Percentiles rank a stretch among this genome's conserved stretches.
Evolutionary conservation across 1,284 basidiomycete species (phyloP).

Genomic region (Leccinum laetum): DNA sequence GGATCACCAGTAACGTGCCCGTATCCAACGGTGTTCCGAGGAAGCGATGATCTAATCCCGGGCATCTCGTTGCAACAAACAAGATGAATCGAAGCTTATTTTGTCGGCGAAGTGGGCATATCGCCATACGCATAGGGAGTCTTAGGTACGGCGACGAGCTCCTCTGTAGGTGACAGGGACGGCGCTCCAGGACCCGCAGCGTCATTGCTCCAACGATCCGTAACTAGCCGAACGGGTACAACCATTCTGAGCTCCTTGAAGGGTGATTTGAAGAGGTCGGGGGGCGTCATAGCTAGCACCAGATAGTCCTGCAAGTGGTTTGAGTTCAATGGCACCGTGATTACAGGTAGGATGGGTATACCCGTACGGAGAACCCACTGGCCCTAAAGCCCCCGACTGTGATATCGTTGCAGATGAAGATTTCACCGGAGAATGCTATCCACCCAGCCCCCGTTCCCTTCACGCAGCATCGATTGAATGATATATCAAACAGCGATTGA

Average conservation of each 20-base stretch:
- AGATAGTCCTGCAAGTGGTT: slow-evolving; percentile 53
- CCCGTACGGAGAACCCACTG: slow-evolving; percentile 64
- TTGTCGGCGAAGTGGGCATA: background rate
- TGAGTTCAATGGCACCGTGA: slow-evolving; percentile 3
- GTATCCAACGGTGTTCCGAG: background rate
- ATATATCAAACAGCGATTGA: background rate
- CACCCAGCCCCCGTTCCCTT: slow-evolving; percentile 62
- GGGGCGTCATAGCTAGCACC: slow-evolving; percentile 57
- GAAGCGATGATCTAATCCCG: background rate
- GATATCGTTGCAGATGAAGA: slow-evolving; percentile 47
- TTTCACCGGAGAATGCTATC: slow-evolving; percentile 61
- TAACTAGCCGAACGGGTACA: slow-evolving; percentile 65
- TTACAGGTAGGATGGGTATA: slow-evolving; percentile 25
- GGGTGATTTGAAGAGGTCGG: slow-evolving; percentile 51
- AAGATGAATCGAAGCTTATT: background rate
- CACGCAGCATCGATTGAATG: slow-evolving; percentile 8
- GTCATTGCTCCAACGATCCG: slow-evolving; percentile 57
- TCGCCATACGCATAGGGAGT: slow-evolving; percentile 1
- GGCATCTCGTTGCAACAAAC: background rate
- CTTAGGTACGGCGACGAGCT: slow-evolving; percentile 16
- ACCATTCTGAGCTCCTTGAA: slow-evolving; percentile 59
- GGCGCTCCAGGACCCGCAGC: slow-evolving; percentile 34
- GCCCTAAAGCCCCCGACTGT: slow-evolving; percentile 62
- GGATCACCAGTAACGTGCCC: background rate
- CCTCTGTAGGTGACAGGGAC: slow-evolving; percentile 33